A percentile compares a stretch with the other conserved stretches of the same genome.
These are phyloP conservation scores for Vachellia collinsii DNA, from an alignment of 306 rosid genomes.

Conservation along the genomic window DNA sequence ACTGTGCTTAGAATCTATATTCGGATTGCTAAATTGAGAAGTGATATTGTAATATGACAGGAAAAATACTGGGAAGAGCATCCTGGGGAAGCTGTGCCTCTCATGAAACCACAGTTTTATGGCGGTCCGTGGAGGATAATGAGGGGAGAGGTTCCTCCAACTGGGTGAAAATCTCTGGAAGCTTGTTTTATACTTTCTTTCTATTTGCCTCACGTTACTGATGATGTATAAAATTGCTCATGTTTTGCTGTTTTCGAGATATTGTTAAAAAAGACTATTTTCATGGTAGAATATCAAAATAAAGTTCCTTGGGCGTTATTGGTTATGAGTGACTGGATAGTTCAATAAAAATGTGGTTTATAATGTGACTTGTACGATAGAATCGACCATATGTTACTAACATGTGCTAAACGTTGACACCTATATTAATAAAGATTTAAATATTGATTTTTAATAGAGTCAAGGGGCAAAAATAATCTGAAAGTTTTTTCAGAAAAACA, in stretches of 20 bases:
- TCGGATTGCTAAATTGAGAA: not conserved
- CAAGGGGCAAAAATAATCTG: too few species aligned
- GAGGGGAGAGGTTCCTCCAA: conserved; percentile 53
- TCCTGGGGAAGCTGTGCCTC: conserved; percentile 67
- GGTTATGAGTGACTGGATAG: not conserved
- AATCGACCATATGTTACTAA: too few species aligned
- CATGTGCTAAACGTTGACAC: too few species aligned
- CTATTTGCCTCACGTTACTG: not conserved
- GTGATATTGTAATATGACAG: conserved; percentile 36
- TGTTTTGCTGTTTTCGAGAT: not conserved
- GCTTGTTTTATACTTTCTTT: conserved; percentile 19
- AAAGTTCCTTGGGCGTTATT: not conserved
- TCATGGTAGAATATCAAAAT: not conserved
- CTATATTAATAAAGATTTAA: too few species aligned
- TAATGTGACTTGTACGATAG: too few species aligned
- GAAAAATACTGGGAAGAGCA: conserved; percentile 84
- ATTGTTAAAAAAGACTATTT: too few species aligned
- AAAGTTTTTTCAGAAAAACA: too few species aligned
- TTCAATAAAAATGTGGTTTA: too few species aligned
- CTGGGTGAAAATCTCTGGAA: conserved; percentile 28
- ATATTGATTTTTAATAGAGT: too few species aligned
- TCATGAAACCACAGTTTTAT: conserved; percentile 69
- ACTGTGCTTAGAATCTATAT: not conserved
- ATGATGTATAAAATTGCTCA: not conserved
- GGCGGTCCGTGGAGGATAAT: conserved; percentile 68